A percentile compares a stretch with the other conserved stretches of the same genome.
Conservation (phyloP, 2,329 filamentous ascomycete species). For the Chaetomium globosum region DNA sequence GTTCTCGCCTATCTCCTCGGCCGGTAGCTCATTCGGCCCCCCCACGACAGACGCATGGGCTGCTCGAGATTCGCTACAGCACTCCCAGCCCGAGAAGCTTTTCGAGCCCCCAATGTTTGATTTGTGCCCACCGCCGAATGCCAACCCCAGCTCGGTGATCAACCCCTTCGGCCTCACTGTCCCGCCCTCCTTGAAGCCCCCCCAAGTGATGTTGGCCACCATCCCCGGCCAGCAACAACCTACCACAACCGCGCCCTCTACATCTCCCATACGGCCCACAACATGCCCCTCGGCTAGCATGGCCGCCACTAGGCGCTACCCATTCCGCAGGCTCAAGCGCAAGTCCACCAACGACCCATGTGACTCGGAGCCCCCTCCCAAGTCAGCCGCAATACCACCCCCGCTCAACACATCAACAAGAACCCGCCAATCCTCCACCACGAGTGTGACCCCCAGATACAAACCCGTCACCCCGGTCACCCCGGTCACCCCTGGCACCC, state of each 20-base stretch:
- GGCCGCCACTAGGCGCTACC: slow-evolving; percentile 33
- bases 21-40: slow-evolving; percentile 39
- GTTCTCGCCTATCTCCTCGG: slow-evolving; percentile 38
- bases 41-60: slow-evolving; percentile 39
- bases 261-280: slow-evolving; percentile 3
- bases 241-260: not conserved
- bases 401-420: slow-evolving; percentile 24
- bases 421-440: slow-evolving; percentile 24
- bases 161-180: slow-evolving; percentile 43
- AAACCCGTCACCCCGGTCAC: slow-evolving; percentile 15
- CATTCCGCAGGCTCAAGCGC: slow-evolving; percentile 41
- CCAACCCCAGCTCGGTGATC: slow-evolving; percentile 42
- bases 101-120: slow-evolving; percentile 41
- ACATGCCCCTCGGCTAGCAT: not conserved
- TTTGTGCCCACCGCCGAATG: slow-evolving; percentile 34
- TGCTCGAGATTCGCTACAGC: slow-evolving; percentile 40
- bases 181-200: slow-evolving; percentile 37
- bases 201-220: slow-evolving; percentile 28
- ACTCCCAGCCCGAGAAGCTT: slow-evolving; percentile 39
- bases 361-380: slow-evolving; percentile 31
- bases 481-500: too few species aligned
- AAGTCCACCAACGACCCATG: slow-evolving; percentile 38
- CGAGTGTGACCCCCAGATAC: not conserved
- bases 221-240: slow-evolving; percentile 20
- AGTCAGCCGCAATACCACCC: slow-evolving; percentile 17